Conservation (phyloP, 23 red algal genomes). For the Gracilaria gracilis region DNA sequence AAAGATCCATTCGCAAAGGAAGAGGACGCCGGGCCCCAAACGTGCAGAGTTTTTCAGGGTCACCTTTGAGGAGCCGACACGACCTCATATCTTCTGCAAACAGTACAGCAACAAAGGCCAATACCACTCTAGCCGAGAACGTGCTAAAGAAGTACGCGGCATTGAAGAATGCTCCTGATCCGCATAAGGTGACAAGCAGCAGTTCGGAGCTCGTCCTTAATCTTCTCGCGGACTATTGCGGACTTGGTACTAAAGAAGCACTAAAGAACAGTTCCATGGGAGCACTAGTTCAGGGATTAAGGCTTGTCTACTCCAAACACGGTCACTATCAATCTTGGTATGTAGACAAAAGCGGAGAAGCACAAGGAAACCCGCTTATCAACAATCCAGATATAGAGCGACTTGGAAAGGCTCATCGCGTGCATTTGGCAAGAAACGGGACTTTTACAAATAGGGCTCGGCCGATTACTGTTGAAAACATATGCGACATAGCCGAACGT, state of each 20-base stretch:
- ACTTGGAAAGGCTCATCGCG: conserved; percentile 14
- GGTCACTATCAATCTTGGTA: neutral
- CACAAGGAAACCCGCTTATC: conserved; percentile 31
- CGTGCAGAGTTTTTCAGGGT: too few species aligned
- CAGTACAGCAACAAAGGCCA: neutral
- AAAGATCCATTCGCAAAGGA: too few species aligned
- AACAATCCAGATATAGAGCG: conserved; percentile 12
- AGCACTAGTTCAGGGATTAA: conserved; percentile 24
- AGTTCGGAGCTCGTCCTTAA: conserved; percentile 33
- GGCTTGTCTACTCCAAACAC: conserved; percentile 23
- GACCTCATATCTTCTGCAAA: neutral
- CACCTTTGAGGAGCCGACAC: too few species aligned
- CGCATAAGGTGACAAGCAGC: neutral
- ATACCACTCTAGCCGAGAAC: neutral
- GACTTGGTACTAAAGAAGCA: conserved; percentile 17
- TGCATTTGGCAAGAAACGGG: conserved; percentile 21
- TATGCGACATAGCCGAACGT: conserved; percentile 31
- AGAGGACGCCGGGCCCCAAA: too few species aligned
- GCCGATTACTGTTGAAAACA: neutral
- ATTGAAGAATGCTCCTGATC: neutral
- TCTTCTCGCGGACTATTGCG: conserved; percentile 43
- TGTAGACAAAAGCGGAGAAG: neutral
- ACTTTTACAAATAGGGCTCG: neutral
- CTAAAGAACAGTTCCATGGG: conserved; percentile 19
- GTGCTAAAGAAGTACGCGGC: neutral